Evolutionary conservation across 805 yeast species (phyloP), one percentile per base, ranked within the genome.

Genomic region (Blastobotrys robertii): DNA sequence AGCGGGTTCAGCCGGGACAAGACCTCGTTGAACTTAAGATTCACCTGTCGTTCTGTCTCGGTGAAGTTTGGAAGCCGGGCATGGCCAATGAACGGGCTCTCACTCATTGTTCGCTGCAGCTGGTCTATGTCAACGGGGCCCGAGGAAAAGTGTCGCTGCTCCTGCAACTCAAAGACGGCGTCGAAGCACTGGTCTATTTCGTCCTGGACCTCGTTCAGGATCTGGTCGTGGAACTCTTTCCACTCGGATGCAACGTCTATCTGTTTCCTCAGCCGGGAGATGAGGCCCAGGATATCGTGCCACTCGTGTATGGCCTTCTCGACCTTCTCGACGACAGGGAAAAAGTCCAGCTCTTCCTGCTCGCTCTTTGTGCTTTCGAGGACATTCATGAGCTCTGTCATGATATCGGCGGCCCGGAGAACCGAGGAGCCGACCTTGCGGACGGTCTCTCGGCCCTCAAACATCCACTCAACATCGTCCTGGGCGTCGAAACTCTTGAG

Each of bases 171-270:
- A 37, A 51, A 52, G 9, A 55, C 44, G 7, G 37, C 34, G 13
- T 44, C 38, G 28, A 37, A 34, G 33, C 56, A 50, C 8, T 37
- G 31, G 11, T 47, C 49, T 12, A 55, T 47, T 39, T 55, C 59
- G 12, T 42, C 42, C 15, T 47, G 52, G 9, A 55, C 50, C 10
- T 50, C 58, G 2, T 50, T 44, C 39, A 55, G 42, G 28, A 55
- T 48, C 39, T 48, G 48, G 29, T 50, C 50, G 38, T 56, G 42
- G 19, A 55, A 37, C 13, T 55, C 59, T 22, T 48, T 50, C 57
- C 57, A 55, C 33, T 55, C 59, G 8, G 46, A 46, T 14, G 59
- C 56, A 7, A 55, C 40, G 34, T 48, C 51, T 15, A 55, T 47
- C 39, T 48, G 54, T 4, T 36, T 33, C 5, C 53, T 39, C 15